Evolutionary conservation across 805 yeast species (phyloP), one percentile per base, ranked within the genome.

Genomic region (Candida ponderosae): DNA sequence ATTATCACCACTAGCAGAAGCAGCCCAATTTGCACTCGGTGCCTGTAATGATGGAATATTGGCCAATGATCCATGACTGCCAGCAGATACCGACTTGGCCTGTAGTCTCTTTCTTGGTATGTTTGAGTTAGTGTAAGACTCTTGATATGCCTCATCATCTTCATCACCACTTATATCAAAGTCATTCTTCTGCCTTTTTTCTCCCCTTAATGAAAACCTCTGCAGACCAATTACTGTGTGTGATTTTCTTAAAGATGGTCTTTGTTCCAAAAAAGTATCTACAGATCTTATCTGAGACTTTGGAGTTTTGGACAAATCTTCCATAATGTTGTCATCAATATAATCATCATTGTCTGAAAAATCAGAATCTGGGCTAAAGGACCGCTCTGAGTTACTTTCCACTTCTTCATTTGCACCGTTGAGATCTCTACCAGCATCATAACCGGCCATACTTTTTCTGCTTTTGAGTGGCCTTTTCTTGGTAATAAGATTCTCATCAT

Each of bases 1-100:
- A 27, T 54, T 56, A 10, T 63, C 62, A n/a, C 69, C 69, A 36
- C 59, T 48, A 0, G 66, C 66, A 24, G 67, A 59, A 3, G 69
- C 66, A 8, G 60, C 47, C 70, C 70, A 65, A 14, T 59, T 48
- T 5, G 69, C 57, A 11, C 56, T 46, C 11, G 70, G 68, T 3
- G 70, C 68, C 28, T 54, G 54, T 17, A 64, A 42, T n/a, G 55
- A 48, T 4, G 70, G 69, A 15, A 63, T 62, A 24, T 43, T 44
- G 20, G 36, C 35, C 30, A 54, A 30, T 1, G 37, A 26, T 3
- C 51, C 40, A 48, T 37, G 24, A 47, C 53, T 40, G 35, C 52
- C 39, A 0, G 46, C 33, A 2, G 50, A 43, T 0, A 41, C 37
- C 3, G 45, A 31, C 29, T 36, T 38, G 10, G 40, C 29, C 33